Conservation (phyloP, 2,329 filamentous ascomycete species). For the Alternaria metachromatica region DNA sequence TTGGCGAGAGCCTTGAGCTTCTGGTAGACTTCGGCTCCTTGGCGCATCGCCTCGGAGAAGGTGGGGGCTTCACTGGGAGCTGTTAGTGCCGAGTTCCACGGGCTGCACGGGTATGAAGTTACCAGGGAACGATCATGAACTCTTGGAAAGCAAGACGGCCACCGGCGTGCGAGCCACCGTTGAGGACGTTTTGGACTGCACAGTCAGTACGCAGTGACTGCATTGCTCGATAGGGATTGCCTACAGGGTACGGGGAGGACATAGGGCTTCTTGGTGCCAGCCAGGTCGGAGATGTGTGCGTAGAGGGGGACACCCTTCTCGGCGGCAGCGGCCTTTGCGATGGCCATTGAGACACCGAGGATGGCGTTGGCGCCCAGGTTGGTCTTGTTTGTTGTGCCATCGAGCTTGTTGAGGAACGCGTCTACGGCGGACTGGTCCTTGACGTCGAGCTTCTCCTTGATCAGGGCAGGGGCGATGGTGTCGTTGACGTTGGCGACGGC, state of each 20-base stretch:
- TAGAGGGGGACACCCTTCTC: conserved; percentile 64
- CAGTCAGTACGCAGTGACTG: conserved; percentile 5
- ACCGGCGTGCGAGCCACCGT: conserved; percentile 90
- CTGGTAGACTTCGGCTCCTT: conserved; percentile 98
- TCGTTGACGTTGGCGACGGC: conserved; percentile 64
- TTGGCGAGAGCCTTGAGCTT: conserved; percentile 95
- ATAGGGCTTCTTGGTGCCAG: conserved; percentile 61
- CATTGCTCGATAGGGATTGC: neutral
- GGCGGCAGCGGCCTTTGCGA: conserved; percentile 64
- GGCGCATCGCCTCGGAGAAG: conserved; percentile 95
- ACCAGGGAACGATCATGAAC: conserved; percentile 62
- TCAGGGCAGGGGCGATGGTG: conserved; percentile 61
- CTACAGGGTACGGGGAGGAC: conserved; percentile 62
- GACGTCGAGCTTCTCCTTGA: conserved; percentile 61
- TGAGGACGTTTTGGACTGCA: conserved; percentile 59
- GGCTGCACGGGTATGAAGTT: conserved; percentile 23
- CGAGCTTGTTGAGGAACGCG: conserved; percentile 59
- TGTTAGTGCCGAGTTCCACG: conserved; percentile 22
- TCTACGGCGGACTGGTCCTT: conserved; percentile 63
- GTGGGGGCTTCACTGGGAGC: conserved; percentile 73
- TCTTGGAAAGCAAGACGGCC: conserved; percentile 75
- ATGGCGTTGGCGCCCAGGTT: conserved; percentile 67
- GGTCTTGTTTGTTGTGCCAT: conserved; percentile 66
- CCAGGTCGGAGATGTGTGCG: conserved; percentile 62
- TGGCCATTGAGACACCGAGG: conserved; percentile 66